Percentiles rank a stretch among this genome's conserved stretches.
These are phyloP conservation scores for Chlorella ohadii DNA, from an alignment of 139 green algal genomes.

Conservation along the genomic window DNA sequence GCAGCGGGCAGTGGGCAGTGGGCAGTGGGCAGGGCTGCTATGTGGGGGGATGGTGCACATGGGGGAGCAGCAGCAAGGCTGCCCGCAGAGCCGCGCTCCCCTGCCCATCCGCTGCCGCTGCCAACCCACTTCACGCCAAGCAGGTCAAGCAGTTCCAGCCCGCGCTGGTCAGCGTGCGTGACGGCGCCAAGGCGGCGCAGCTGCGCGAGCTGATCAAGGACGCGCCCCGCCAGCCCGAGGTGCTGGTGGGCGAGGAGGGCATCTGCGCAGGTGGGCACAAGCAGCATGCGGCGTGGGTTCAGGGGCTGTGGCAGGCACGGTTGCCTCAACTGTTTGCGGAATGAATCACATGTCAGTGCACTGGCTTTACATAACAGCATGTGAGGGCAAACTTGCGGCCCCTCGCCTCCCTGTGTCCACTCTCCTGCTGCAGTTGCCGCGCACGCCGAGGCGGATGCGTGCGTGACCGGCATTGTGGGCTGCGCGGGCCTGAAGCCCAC, in stretches of 20 bases:
- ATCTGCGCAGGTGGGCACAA: slow-evolving; percentile 36
- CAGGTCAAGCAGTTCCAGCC: slow-evolving; percentile 85
- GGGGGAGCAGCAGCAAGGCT: no score
- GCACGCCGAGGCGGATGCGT: slow-evolving; percentile 52
- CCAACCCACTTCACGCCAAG: background rate
- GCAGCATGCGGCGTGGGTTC: slow-evolving; percentile 41
- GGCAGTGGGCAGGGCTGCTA: background rate
- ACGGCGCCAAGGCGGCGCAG: slow-evolving; percentile 57
- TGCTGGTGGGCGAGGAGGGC: slow-evolving; percentile 91
- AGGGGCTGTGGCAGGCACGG: slow-evolving; percentile 43
- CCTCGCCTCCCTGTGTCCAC: no score
- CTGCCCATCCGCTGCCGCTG: background rate
- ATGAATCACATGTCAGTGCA: no score
- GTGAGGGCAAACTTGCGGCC: no score
- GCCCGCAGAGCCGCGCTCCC: background rate
- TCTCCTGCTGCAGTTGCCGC: slow-evolving; percentile 51
- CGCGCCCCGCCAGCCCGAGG: slow-evolving; percentile 83
- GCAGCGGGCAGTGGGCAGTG: background rate
- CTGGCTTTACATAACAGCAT: no score
- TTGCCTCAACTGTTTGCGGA: no score
- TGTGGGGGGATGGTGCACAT: no score
- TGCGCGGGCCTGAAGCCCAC: slow-evolving; percentile 97
- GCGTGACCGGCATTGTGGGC: slow-evolving; percentile 93
- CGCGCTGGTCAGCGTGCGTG: slow-evolving; percentile 87
- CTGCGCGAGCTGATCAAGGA: slow-evolving; percentile 69